These are phyloP conservation scores for Xylariaceae sp. DNA, from an alignment of 2,329 filamentous ascomycete genomes.

Conservation along the genomic window DNA sequence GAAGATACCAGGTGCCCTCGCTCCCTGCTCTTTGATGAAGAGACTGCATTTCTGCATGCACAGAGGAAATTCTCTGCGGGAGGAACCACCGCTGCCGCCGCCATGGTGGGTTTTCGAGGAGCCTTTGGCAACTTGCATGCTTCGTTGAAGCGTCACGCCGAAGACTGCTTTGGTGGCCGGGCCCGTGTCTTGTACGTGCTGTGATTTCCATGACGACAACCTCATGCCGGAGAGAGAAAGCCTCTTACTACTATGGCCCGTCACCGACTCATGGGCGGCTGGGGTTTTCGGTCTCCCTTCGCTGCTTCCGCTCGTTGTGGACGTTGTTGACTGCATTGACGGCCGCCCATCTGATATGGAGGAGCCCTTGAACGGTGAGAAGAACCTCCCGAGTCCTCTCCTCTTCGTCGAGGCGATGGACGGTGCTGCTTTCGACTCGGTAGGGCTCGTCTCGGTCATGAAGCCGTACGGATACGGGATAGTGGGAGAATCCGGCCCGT, in stretches of 20 bases:
- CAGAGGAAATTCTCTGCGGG: slow-evolving; percentile 37
- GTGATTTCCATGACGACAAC: slow-evolving; percentile 29
- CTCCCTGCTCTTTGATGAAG: slow-evolving; percentile 33
- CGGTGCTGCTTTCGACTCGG: slow-evolving; percentile 4
- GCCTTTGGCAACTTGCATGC: slow-evolving; percentile 36
- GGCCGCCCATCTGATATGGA: slow-evolving; percentile 21
- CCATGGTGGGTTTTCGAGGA: slow-evolving; percentile 36
- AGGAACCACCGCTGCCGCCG: slow-evolving; percentile 27
- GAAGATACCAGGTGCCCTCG: slow-evolving; percentile 35
- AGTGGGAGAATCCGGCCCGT: slow-evolving; percentile 9
- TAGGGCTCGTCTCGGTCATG: slow-evolving; percentile 25
- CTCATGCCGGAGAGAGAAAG: slow-evolving; percentile 31
- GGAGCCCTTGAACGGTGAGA: slow-evolving; percentile 24
- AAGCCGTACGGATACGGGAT: slow-evolving; percentile 22
- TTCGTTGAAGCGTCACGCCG: slow-evolving; percentile 36
- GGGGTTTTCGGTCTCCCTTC: slow-evolving; percentile 23
- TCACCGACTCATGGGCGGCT: slow-evolving; percentile 27
- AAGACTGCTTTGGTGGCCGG: slow-evolving; percentile 32
- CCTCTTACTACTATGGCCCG: slow-evolving; percentile 26
- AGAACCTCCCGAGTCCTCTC: slow-evolving; percentile 21
- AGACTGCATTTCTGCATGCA: slow-evolving; percentile 37
- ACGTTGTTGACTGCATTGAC: slow-evolving; percentile 23
- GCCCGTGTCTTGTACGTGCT: slow-evolving; percentile 24
- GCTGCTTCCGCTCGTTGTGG: slow-evolving; percentile 6
- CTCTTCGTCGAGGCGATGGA: slow-evolving; percentile 11